Evolutionary conservation across 257 asterid genomes (phyloP).

Genomic region (Solanum stenotomum): DNA sequence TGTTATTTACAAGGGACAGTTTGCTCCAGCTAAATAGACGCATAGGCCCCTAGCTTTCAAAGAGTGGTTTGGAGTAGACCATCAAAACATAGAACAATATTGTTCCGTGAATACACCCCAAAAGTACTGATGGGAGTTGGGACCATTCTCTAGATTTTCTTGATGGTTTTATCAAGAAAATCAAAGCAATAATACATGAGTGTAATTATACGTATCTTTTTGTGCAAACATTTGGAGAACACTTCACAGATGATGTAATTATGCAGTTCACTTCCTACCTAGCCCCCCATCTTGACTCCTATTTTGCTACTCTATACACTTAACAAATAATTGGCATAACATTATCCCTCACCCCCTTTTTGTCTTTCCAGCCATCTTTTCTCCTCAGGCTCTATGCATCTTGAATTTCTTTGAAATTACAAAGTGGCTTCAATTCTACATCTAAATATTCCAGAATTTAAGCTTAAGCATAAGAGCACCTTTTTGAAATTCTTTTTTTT

Average conservation of each 20-base stretch:
- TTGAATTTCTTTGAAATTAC: not conserved
- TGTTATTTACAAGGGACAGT: not conserved
- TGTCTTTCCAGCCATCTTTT: not conserved
- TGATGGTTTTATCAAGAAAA: not conserved
- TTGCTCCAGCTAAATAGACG: not conserved
- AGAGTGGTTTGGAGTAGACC: not conserved
- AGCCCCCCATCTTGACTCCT: not conserved
- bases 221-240: not conserved
- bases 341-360: not conserved
- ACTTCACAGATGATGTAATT: not conserved
- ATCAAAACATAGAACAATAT: not conserved
- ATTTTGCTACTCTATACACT: not conserved
- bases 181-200: not conserved
- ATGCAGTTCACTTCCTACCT: not conserved
- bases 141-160: not conserved
- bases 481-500: not conserved
- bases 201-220: not conserved
- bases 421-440: not conserved
- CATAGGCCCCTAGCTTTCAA: not conserved
- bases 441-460: not conserved
- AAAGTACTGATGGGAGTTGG: not conserved
- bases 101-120: not conserved
- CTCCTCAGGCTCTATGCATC: not conserved
- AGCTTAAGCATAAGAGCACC: not conserved
- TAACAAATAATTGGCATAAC: not conserved